These are phyloP conservation scores for Aquilaria agallochum DNA, from an alignment of 441 rosid genomes.

Conservation along the genomic window DNA sequence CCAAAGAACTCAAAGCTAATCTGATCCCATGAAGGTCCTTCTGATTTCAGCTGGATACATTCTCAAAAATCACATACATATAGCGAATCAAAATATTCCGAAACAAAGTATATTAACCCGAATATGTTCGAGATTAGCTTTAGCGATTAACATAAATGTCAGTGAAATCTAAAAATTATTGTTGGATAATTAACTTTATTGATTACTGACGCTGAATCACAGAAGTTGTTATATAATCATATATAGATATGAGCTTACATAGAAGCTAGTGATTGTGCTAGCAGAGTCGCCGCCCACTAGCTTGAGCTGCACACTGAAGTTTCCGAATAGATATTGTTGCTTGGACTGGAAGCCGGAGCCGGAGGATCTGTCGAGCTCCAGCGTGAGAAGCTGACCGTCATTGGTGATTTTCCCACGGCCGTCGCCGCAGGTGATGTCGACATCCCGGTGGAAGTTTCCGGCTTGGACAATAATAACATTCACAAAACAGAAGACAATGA, in stretches of 20 bases:
- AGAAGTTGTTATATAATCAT: not conserved
- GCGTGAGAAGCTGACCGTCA: conserved; percentile 41
- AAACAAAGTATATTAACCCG: not conserved
- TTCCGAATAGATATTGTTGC: conserved; percentile 38
- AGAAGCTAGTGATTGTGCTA: conserved; percentile 53
- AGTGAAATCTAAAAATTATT: not conserved
- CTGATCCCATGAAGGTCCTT: conserved; percentile 40
- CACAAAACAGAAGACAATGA: conserved; percentile 3
- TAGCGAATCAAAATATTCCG: not conserved
- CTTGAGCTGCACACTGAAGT: conserved; percentile 46
- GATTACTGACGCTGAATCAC: too few relatives aligned
- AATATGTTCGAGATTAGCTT: not conserved
- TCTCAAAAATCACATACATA: not conserved
- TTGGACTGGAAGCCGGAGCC: conserved; percentile 50
- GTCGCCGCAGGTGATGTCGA: conserved; percentile 46
- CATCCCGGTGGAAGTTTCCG: conserved; percentile 30
- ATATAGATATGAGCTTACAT: conserved; percentile 24
- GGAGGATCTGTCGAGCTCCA: conserved; percentile 39
- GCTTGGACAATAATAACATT: conserved; percentile 7
- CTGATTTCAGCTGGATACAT: conserved; percentile 29
- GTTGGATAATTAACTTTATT: too few relatives aligned
- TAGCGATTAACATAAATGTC: not conserved
- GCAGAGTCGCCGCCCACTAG: conserved; percentile 58
- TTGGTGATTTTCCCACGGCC: conserved; percentile 37
- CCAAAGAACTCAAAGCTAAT: conserved; percentile 48